phyloP scores from a whole-genome alignment of 768 basidiomycete genomes.

The Pisolithus orientalis region DNA sequence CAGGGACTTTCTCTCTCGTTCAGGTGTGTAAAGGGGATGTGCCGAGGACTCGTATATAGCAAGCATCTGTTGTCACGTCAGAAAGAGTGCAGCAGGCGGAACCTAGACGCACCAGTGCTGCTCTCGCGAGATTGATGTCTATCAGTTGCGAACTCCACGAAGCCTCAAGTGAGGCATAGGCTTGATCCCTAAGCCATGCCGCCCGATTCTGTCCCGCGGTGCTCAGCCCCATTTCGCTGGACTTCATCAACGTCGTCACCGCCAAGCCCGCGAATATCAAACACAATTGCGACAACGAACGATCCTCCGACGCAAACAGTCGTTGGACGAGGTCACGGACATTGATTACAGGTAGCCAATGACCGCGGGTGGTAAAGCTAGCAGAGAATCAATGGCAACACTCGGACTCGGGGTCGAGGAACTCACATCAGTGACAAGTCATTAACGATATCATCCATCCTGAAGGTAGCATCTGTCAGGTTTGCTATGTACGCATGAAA shows the following conservation, averaged over 20 bases:
- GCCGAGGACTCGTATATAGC: conserved; percentile 74
- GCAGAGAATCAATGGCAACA: conserved; percentile 5
- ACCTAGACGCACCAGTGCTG: conserved; percentile 50
- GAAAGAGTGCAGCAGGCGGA: not conserved
- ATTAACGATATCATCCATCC: conserved; percentile 41
- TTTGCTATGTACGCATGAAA: not conserved
- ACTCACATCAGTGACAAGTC: conserved; percentile 52
- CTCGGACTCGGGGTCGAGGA: not conserved
- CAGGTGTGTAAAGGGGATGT: conserved; percentile 57
- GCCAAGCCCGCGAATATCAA: conserved; percentile 66
- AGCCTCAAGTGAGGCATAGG: conserved; percentile 46
- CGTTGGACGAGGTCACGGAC: conserved; percentile 45
- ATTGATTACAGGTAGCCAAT: conserved; percentile 68
- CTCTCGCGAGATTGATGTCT: conserved; percentile 64
- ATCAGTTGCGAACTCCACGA: conserved; percentile 48
- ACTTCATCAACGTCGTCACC: conserved; percentile 64
- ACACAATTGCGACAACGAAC: conserved; percentile 59
- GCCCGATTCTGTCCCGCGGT: conserved; percentile 51
- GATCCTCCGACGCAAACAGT: conserved; percentile 46
- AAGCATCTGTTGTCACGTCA: conserved; percentile 46
- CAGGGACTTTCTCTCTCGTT: conserved; percentile 48
- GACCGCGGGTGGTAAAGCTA: conserved; percentile 59
- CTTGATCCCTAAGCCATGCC: conserved; percentile 48
- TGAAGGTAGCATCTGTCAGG: conserved; percentile 15
- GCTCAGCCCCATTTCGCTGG: conserved; percentile 59